Conservation (phyloP, 768 basidiomycete species). For the Naganishia friedmannii region DNA sequence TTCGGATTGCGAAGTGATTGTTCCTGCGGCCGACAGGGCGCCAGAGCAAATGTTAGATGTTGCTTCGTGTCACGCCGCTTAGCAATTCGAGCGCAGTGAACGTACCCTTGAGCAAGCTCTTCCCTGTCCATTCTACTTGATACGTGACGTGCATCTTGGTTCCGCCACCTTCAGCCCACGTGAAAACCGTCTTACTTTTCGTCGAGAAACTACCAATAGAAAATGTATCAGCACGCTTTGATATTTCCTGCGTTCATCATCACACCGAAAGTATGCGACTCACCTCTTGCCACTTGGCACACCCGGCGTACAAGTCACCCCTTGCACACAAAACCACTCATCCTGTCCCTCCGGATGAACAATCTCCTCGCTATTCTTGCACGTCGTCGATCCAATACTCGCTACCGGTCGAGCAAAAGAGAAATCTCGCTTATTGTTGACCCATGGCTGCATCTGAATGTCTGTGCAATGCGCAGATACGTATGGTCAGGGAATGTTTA, state of each 20-base stretch:
- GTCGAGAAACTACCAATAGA: slow-evolving; percentile 29
- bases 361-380: slow-evolving; percentile 35
- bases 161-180: slow-evolving; percentile 33
- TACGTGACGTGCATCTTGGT: slow-evolving; percentile 34
- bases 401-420: slow-evolving; percentile 35
- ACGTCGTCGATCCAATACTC: slow-evolving; percentile 34
- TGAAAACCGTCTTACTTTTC: slow-evolving; percentile 34
- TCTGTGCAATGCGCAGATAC: slow-evolving; percentile 16
- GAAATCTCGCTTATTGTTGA: slow-evolving; percentile 22
- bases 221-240: neutral
- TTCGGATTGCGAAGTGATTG: slow-evolving; percentile 32
- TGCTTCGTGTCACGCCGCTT: too few relatives aligned
- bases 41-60: too few relatives aligned
- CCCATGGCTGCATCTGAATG: slow-evolving; percentile 34
- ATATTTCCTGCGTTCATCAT: neutral
- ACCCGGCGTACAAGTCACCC: slow-evolving; percentile 35
- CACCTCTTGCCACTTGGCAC: slow-evolving; percentile 38
- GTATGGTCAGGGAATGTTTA: neutral
- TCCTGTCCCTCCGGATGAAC: slow-evolving; percentile 32
- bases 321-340: slow-evolving; percentile 35
- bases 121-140: slow-evolving; percentile 36
- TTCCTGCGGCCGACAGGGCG: slow-evolving; percentile 13
- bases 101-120: slow-evolving; percentile 36
- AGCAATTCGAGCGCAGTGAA: neutral
- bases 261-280: neutral